Evolutionary conservation across 2,329 filamentous ascomycete genomes (phyloP).

Genomic region (Fusarium pseudonygamai): DNA sequence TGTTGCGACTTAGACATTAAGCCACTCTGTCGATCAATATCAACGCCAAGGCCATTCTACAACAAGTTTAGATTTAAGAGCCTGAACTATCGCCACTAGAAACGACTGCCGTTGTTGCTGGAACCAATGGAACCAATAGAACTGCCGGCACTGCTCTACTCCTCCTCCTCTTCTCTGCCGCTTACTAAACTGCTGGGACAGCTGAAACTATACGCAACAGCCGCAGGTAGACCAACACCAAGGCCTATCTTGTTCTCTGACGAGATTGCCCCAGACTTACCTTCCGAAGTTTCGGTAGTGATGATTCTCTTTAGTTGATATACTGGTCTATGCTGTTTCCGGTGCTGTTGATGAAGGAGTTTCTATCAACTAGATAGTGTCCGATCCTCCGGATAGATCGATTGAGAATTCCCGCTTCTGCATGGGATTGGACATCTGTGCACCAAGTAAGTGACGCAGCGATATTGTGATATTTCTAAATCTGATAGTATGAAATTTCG

Average conservation of each 20-base stretch:
- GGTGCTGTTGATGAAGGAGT: rapidly evolving
- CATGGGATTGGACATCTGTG: background rate
- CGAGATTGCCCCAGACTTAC: background rate
- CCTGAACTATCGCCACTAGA: background rate
- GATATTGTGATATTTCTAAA: background rate
- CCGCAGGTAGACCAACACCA: background rate
- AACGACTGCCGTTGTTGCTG: background rate
- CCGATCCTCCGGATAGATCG: background rate
- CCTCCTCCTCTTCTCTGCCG: background rate
- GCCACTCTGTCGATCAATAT: no score
- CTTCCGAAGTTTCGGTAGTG: background rate
- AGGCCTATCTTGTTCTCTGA: background rate
- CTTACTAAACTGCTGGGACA: background rate
- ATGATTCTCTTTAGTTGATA: background rate
- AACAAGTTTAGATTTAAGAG: background rate
- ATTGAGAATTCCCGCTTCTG: background rate
- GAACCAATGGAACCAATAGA: background rate
- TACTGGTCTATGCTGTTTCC: background rate
- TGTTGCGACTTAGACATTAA: no score
- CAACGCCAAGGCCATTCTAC: background rate
- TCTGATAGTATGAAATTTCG: background rate
- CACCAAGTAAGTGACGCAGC: background rate
- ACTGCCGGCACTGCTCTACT: background rate
- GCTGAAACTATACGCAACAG: background rate
- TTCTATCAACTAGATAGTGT: background rate